Base-by-base conservation (phyloP, 2,329 filamentous ascomycete genomes). In the Colletotrichum musae region DNA sequence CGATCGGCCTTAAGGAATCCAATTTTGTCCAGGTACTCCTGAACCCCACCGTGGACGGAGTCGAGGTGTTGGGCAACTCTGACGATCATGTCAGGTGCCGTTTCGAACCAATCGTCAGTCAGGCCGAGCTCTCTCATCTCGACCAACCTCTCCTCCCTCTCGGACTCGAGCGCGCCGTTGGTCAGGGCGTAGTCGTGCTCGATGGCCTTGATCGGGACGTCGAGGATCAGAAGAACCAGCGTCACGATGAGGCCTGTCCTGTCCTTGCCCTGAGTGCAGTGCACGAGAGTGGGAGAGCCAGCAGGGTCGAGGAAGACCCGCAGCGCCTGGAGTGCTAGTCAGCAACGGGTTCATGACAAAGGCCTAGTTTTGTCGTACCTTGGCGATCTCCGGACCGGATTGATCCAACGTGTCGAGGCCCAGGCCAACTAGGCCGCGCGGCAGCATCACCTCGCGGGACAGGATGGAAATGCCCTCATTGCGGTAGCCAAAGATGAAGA, bases 261-360 rank as follows among this genome's bases (percentile, higher is more conserved):
- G 76, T 97, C 94, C 77, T 97, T 97, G 67, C 94, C 94, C 75
- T 97, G 94, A 0, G 94, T 96, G 79, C 94, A 97, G 79, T 97
- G 94, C 2, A 96, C 82, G 7, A 97, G 77, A 1, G 91, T 79
- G 0, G 94, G 94, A 71, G 90, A 89, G 16, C 84, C 84, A 16
- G 56, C 36, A 0, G 82, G 77, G 1, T 84, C 77, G 10, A 84
- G 80, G 26, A 89, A 78, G 6, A 87, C 78, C 7, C 82, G 79
- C 45, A 91, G 86, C 32, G 87, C 80, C 74, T 84, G 58, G 48
- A 26, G n/a, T 6, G 36, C 9, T 28, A 5, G 26, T 70, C 1
- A 58, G 43, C 15, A 26, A 50, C 21, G 15, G n/a, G 26, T 6
- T 10, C 15, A 18, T 32, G n/a, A 6, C 32, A 43, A 43, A 24